A percentile compares a stretch with the other conserved stretches of the same genome.
Evolutionary conservation across 23 red algal genomes (phyloP).

Genomic region (Gracilaria domingensis): DNA sequence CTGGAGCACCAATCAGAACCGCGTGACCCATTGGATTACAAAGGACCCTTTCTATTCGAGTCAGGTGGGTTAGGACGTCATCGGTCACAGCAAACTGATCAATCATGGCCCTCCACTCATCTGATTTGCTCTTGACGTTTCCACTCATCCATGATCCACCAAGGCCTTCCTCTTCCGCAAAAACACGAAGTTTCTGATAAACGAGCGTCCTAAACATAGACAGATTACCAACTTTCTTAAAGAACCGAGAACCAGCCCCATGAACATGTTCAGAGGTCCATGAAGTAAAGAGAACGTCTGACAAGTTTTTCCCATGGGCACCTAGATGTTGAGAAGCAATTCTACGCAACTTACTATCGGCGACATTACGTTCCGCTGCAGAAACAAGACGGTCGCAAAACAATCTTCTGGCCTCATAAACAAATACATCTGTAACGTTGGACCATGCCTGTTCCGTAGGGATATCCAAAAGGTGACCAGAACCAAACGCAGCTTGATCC

Average conservation of each 20-base stretch:
- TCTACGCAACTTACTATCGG: conserved; percentile 17
- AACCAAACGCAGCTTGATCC: background rate
- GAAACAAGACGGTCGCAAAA: conserved; percentile 64
- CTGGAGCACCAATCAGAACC: conserved; percentile 72
- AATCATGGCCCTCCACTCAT: conserved; percentile 48
- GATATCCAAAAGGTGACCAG: background rate
- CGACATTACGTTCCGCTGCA: conserved; percentile 33
- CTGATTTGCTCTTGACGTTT: conserved; percentile 12
- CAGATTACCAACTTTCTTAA: conserved; percentile 38
- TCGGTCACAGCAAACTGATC: conserved; percentile 83
- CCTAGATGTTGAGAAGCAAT: conserved; percentile 9
- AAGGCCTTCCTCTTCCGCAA: conserved; percentile 78
- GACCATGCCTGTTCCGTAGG: conserved; percentile 24
- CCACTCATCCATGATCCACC: conserved; percentile 74
- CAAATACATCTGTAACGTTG: conserved; percentile 65
- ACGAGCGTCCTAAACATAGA: conserved; percentile 34
- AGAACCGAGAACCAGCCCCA: background rate
- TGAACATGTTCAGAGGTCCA: conserved; percentile 31
- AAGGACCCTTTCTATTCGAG: conserved; percentile 67
- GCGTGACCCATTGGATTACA: conserved; percentile 68
- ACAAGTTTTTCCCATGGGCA: background rate
- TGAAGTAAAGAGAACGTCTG: conserved; percentile 46
- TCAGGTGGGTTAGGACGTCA: conserved; percentile 71
- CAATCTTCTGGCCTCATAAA: conserved; percentile 66
- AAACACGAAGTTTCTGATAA: conserved; percentile 69